These are phyloP conservation scores for Coemansia sp. DNA, from an alignment of 192 early-diverging fungal genomes.

Conservation along the genomic window DNA sequence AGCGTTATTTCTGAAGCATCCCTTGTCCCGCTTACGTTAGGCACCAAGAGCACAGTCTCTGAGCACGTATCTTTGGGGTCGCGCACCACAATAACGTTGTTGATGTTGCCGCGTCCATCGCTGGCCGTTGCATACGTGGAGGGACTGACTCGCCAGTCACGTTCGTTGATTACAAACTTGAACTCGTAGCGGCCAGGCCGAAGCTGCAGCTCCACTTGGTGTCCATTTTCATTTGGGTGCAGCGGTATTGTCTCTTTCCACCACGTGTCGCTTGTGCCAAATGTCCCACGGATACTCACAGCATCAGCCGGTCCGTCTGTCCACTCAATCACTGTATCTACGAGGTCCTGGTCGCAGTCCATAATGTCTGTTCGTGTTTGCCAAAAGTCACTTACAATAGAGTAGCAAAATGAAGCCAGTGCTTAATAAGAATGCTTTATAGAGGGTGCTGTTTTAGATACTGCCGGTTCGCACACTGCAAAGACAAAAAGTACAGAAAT, in stretches of 20 bases:
- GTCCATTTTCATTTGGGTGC: constrained; percentile 4
- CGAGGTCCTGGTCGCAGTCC: background rate
- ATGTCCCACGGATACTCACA: constrained; percentile 45
- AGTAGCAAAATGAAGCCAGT: background rate
- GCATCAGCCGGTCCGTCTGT: constrained; percentile 23
- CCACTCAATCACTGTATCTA: constrained; percentile 34
- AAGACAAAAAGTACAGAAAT: background rate
- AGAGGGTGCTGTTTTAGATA: too few relatives aligned
- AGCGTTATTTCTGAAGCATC: constrained; percentile 1
- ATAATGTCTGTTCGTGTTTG: background rate
- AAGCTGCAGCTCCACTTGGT: constrained; percentile 22
- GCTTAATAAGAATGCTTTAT: background rate
- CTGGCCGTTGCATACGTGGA: constrained; percentile 18
- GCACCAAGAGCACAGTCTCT: constrained; percentile 4
- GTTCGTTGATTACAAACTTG: constrained; percentile 41
- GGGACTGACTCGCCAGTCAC: constrained; percentile 38
- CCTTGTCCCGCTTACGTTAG: background rate
- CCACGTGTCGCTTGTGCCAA: constrained; percentile 24
- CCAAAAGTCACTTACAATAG: background rate
- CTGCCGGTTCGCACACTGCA: too few relatives aligned
- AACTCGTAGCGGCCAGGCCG: constrained; percentile 43
- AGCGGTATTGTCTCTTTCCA: constrained; percentile 39
- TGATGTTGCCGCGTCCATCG: constrained; percentile 39
- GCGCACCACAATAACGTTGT: constrained; percentile 34
- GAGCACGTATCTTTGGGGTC: background rate